Conservation (phyloP, 2,329 filamentous ascomycete genomes). For the Beauveria rudraprayagi region DNA sequence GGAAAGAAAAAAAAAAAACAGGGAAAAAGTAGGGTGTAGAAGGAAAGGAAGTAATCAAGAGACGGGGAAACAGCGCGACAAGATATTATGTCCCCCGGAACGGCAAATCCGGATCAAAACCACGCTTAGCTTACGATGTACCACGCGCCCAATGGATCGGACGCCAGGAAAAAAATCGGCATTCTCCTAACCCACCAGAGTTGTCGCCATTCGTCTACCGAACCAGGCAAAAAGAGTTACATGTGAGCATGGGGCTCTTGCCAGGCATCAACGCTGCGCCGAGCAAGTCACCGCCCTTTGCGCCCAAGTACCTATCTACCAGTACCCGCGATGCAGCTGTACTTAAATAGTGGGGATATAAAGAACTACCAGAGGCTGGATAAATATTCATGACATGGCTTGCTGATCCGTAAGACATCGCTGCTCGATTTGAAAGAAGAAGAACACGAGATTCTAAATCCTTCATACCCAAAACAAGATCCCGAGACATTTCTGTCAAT, state of each 20-base stretch:
- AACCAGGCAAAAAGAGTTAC: neutral
- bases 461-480: neutral
- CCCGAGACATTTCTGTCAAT: neutral
- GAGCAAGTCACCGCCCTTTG: slow-evolving; percentile 9
- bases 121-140: slow-evolving; percentile 7
- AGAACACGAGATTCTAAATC: too few species aligned
- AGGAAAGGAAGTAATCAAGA: neutral
- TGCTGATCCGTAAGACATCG: neutral
- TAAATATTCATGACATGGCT: neutral
- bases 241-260: slow-evolving; percentile 4
- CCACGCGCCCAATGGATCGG: slow-evolving; percentile 5
- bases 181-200: neutral
- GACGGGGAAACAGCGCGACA: slow-evolving; percentile 1
- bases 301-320: neutral
- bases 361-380: too few species aligned
- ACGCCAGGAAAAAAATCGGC: neutral
- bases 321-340: neutral
- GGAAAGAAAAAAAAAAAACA: slow-evolving; percentile 1
- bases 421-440: neutral
- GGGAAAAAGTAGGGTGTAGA: neutral
- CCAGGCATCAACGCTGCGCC: slow-evolving; percentile 1
- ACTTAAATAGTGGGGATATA: neutral
- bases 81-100: neutral
- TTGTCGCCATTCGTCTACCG: neutral
- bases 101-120: slow-evolving; percentile 3